Evolutionary conservation across 306 rosid species (phyloP), one percentile per base, ranked within the genome.

Genomic region (Corylus avellana): DNA sequence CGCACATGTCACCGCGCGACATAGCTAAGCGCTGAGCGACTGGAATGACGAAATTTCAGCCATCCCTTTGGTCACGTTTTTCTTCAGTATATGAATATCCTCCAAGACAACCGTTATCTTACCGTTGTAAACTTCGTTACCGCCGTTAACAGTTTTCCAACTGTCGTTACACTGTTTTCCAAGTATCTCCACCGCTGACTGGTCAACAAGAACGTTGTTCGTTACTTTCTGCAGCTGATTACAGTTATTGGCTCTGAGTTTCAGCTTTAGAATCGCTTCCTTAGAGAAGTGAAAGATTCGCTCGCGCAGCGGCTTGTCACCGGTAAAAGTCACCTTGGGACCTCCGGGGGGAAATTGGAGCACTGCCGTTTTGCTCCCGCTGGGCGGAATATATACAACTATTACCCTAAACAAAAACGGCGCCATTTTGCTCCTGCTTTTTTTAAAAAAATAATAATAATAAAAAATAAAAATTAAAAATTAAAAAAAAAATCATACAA

Each of bases 1-100:
- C 5, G 87, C 97, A 49, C 92, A 95, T 39, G 97, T 94, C 81
- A 94, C 96, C 3, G 96, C 86, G 0, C 98, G 88, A 97, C 98
- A 94, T 2, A 94, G 79, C 84, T 92, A 97, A 11, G 97, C 98
- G 39, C 88, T 76, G 8, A 94, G 86, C 0, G 98, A 94, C 72
- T 94, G 98, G 67, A 94, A 92, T 61, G 98, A 92, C 6, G 98
- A 94, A 68, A 92, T 90, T 86, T 84, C 94, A 4, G 56, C 80
- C 72, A 39, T 68, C 37, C 50, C 18, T 17, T 13, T 51, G 11
- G 42, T 5, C 8, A 22, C 14, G 39, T 59, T 59, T 27, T 11
- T 59, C 37, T 25, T 25, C 66, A 59, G 37, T 9, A 46, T 9
- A 3, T 18, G 37, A 3, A 46, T 9, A 3, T 8, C 29, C 18